A percentile compares a stretch with the other conserved stretches of the same genome.
phyloP scores from a whole-genome alignment of 805 yeast genomes.

The Scheffersomyces stipitis region DNA sequence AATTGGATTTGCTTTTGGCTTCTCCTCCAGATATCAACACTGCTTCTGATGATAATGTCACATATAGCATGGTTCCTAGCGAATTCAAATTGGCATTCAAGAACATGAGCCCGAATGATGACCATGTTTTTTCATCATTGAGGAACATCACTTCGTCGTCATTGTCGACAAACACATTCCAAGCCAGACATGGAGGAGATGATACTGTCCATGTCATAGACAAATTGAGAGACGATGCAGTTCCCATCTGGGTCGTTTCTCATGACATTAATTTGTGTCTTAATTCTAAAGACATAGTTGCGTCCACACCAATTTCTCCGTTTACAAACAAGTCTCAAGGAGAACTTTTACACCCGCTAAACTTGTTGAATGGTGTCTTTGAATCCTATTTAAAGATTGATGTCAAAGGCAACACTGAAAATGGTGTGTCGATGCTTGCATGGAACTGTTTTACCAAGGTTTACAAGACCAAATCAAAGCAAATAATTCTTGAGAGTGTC shows the following conservation, averaged over 20 bases:
- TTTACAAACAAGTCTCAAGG: conserved; percentile 3
- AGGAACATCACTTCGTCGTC: conserved; percentile 1
- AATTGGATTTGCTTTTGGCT: conserved; percentile 27
- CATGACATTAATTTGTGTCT: conserved; percentile 4
- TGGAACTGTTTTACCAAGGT: conserved; percentile 32
- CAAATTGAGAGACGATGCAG: conserved; percentile 2
- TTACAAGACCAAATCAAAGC: conserved; percentile 14
- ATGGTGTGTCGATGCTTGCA: conserved; percentile 15
- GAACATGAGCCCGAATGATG: background rate
- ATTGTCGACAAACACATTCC: conserved; percentile 1
- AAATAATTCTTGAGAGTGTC: conserved; percentile 19
- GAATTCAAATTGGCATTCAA: conserved; percentile 5
- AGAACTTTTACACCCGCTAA: conserved; percentile 3
- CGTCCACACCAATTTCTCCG: conserved; percentile 18
- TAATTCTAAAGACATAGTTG: conserved; percentile 6
- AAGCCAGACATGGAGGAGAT: background rate
- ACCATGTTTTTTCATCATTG: conserved; percentile 5
- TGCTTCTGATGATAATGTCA: background rate
- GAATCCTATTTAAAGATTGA: conserved; percentile 23
- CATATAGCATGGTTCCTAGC: conserved; percentile 4
- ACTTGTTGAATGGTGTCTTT: conserved; percentile 19
- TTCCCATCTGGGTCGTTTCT: conserved; percentile 19
- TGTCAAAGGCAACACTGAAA: conserved; percentile 8
- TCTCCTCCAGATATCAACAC: conserved; percentile 18
- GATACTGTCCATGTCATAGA: conserved; percentile 3